Evolutionary conservation across 768 basidiomycete species (phyloP).

Genomic region (Suillus fuscotomentosus): DNA sequence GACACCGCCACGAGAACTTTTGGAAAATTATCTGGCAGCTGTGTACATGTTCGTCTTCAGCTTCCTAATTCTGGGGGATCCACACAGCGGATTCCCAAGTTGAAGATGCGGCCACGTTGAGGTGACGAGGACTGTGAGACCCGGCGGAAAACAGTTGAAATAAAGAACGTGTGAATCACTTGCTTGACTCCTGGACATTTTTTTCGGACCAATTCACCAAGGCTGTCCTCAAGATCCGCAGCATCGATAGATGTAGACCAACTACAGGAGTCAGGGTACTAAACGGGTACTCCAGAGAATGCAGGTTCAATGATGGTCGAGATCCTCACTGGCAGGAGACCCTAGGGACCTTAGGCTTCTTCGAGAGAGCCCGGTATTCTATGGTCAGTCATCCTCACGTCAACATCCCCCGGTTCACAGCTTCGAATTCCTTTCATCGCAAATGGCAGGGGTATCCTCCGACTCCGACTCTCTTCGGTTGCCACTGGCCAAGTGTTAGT

Average conservation of each 20-base stretch:
- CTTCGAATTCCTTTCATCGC: background rate
- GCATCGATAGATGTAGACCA: background rate
- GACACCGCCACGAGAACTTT: background rate
- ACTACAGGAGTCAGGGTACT: background rate
- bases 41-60: background rate
- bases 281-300: background rate
- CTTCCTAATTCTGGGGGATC: constrained; percentile 15
- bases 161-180: constrained; percentile 4
- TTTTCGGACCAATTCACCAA: background rate
- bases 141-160: constrained; percentile 16
- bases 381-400: background rate
- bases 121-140: constrained; percentile 21
- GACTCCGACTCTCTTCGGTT: background rate
- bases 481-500: background rate
- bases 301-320: background rate
- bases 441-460: background rate
- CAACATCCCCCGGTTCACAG: background rate
- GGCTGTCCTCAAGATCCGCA: constrained; percentile 2
- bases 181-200: background rate
- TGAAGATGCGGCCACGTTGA: constrained; percentile 15
- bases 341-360: background rate
- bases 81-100: constrained; percentile 24
- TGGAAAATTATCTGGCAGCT: too few relatives aligned
- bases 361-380: background rate
- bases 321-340: background rate